Base-by-base conservation (phyloP, 2,329 filamentous ascomycete species). In the Proliferodiscus dingleyae region DNA sequence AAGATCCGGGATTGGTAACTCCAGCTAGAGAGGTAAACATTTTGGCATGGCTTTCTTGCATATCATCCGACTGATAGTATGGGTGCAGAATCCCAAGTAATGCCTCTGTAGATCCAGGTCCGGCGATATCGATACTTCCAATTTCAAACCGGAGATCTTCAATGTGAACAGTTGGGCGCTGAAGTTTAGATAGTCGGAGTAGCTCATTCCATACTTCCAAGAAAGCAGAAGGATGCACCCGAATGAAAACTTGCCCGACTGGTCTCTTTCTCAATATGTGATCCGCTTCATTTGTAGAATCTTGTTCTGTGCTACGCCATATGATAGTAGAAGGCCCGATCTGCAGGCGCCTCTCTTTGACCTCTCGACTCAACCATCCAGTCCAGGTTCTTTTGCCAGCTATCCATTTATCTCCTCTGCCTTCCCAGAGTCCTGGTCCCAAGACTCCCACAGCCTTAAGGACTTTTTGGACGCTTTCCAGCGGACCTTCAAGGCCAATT, bases 171-270 rank as follows among this genome's bases (percentile, higher is more conserved):
- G 70, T 66, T n/a, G 80, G 81, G 46, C 75, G 81, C 57, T 79
- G 80, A 13, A 73, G 68, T 57, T 82, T 85, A 1, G 77, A 73
- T 5, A 78, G 61, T 33, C 71, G 72, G 38, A 83, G 60, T 9
- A 85, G 47, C 53, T 82, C 73, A 40, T 75, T 73, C 83, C 82
- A 86, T 2, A 83, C 61, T 48, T 82, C 75, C 37, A 81, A 62
- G 60, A 86, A 91, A 5, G 85, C 84, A 16, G 89, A 84, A 2
- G 93, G 93, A 63, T 97, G 91, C 1, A 91, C 69, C 44, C 90
- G 76, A 41, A 96, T 66, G 45, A 91, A 80, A 1, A 87, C 62
- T 50, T 73, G 75, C 33, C 59, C 54, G 29, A 42, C 42, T 34
- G 53, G 44, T 42, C 46, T 45, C 41, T 73, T 71, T 56, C 69